phyloP scores from a whole-genome alignment of 371 early-diverging fungal genomes.

The Saksenaea oblongispora region DNA sequence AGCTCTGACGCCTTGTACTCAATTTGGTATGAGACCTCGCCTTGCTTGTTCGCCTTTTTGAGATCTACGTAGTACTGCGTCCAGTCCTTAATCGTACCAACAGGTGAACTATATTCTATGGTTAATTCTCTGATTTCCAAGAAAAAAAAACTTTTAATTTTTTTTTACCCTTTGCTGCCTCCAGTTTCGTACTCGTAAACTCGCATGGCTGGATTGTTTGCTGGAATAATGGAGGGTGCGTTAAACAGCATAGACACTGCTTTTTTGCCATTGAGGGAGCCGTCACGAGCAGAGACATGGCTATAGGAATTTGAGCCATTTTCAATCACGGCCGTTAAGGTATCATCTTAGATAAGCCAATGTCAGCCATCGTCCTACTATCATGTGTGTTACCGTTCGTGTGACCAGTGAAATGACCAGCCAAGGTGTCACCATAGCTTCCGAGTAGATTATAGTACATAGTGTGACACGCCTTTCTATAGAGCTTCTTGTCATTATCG shows the following conservation, averaged over 20 bases:
- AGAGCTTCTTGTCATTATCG: conserved; percentile 22
- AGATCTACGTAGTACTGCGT: conserved; percentile 59
- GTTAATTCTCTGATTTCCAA: neutral
- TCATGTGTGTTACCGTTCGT: conserved; percentile 29
- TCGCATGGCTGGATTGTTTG: conserved; percentile 53
- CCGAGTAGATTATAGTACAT: conserved; percentile 47
- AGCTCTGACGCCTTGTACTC: conserved; percentile 50
- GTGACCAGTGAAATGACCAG: conserved; percentile 58
- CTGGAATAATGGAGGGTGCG: conserved; percentile 56
- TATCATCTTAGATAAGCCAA: conserved; percentile 6
- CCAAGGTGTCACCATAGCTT: conserved; percentile 37
- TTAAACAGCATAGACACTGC: conserved; percentile 34
- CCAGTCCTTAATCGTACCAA: conserved; percentile 47
- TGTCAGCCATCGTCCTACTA: neutral
- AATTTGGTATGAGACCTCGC: conserved; percentile 26
- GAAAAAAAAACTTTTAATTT: neutral
- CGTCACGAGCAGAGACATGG: neutral
- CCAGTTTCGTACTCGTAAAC: conserved; percentile 46
- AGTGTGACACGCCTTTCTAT: conserved; percentile 31
- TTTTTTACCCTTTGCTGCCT: conserved; percentile 6
- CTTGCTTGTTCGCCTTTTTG: conserved; percentile 31
- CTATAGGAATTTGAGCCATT: neutral
- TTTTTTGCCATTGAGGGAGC: neutral
- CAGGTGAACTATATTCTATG: neutral
- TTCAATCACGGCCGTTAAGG: conserved; percentile 4